phyloP scores from a whole-genome alignment of 2,329 filamentous ascomycete genomes.

The Alternaria gansuensis region DNA sequence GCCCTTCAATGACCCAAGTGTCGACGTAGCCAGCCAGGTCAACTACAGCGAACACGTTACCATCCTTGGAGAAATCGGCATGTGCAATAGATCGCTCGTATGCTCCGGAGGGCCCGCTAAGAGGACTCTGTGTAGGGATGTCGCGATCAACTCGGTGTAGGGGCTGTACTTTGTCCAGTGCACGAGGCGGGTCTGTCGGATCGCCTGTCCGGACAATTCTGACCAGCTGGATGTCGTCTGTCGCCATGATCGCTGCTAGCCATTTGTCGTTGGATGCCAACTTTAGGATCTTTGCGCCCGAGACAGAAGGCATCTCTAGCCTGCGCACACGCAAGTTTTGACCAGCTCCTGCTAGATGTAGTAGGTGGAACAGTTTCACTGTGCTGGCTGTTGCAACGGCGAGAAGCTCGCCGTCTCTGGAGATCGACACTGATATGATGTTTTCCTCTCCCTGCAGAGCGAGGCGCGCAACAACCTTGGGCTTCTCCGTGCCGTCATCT shows the following conservation, averaged over 20 bases:
- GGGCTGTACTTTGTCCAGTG: slow-evolving; percentile 51
- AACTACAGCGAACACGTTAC: slow-evolving; percentile 77
- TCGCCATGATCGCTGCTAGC: slow-evolving; percentile 65
- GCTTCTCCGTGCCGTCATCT: slow-evolving; percentile 57
- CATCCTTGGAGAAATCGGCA: slow-evolving; percentile 80
- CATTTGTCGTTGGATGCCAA: slow-evolving; percentile 76
- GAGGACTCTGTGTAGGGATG: slow-evolving; percentile 42
- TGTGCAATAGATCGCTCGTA: slow-evolving; percentile 82
- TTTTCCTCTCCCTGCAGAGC: slow-evolving; percentile 73
- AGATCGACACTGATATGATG: slow-evolving; percentile 79
- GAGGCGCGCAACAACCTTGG: slow-evolving; percentile 54
- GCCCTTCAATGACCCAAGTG: slow-evolving; percentile 77
- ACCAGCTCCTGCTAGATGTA: slow-evolving; percentile 61
- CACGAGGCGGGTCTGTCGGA: slow-evolving; percentile 48
- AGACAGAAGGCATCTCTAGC: slow-evolving; percentile 67
- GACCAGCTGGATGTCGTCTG: slow-evolving; percentile 58
- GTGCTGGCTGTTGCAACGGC: slow-evolving; percentile 77
- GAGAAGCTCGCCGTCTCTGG: slow-evolving; percentile 74
- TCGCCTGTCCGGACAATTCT: slow-evolving; percentile 58
- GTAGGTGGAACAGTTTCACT: slow-evolving; percentile 79
- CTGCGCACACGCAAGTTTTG: slow-evolving; percentile 76
- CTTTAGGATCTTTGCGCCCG: slow-evolving; percentile 75
- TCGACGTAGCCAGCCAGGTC: slow-evolving; percentile 88
- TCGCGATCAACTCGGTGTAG: slow-evolving; percentile 52
- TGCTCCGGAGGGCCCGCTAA: slow-evolving; percentile 72